Conservation (phyloP, 2,329 filamentous ascomycete genomes). For the Trichoderma harzianum region DNA sequence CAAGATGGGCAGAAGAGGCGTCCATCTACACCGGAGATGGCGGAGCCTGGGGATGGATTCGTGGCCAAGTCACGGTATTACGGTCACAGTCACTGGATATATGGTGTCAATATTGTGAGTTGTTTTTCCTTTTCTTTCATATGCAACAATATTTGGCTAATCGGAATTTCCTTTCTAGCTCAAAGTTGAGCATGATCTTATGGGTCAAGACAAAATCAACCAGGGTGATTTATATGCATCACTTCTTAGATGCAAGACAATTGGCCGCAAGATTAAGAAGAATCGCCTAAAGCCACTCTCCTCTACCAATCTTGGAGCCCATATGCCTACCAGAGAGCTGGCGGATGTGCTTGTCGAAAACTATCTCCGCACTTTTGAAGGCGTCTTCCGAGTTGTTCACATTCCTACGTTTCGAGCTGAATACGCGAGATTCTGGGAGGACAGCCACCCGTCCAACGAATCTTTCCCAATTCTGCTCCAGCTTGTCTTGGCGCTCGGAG, state of each 20-base stretch:
- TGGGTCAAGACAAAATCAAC: conserved; percentile 27
- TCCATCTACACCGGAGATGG: conserved; percentile 9
- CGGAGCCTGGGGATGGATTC: conserved; percentile 30
- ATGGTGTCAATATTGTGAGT: conserved; percentile 41
- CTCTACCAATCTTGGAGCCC: conserved; percentile 37
- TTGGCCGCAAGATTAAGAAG: conserved; percentile 42
- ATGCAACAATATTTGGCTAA: background rate
- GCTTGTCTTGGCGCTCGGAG: conserved; percentile 51
- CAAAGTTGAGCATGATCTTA: conserved; percentile 27
- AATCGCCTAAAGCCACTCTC: conserved; percentile 36
- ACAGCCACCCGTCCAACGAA: conserved; percentile 37
- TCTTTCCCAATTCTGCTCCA: conserved; percentile 52
- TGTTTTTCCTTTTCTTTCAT: background rate
- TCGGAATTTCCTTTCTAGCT: conserved; percentile 25
- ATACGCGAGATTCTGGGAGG: conserved; percentile 50
- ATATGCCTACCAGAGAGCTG: conserved; percentile 38
- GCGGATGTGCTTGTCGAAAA: conserved; percentile 50
- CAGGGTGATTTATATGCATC: conserved; percentile 32
- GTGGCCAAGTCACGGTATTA: conserved; percentile 45
- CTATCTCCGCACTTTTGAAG: conserved; percentile 56
- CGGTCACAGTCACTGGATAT: conserved; percentile 51
- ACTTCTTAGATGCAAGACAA: conserved; percentile 39
- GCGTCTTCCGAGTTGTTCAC: conserved; percentile 55
- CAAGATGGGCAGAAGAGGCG: conserved; percentile 16
- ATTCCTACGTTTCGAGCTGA: conserved; percentile 53